A percentile compares a stretch with the other conserved stretches of the same genome.
Conservation (phyloP, 2,329 filamentous ascomycete species). For the Fusarium scirpi region DNA sequence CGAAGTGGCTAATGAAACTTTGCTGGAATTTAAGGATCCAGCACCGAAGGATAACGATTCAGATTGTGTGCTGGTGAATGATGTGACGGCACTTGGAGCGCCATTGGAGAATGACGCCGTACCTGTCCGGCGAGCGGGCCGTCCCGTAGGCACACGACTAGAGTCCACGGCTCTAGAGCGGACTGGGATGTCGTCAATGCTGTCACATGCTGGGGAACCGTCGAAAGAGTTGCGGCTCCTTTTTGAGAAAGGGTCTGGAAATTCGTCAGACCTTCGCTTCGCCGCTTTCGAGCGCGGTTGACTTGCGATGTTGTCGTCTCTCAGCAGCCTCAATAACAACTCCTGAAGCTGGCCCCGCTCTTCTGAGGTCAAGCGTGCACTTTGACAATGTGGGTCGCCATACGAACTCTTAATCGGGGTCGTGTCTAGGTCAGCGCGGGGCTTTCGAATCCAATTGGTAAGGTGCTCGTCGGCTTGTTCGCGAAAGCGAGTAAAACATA, state of each 20-base stretch:
- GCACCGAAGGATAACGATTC: conserved; percentile 28
- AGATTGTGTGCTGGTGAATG: conserved; percentile 25
- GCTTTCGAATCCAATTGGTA: conserved; percentile 36
- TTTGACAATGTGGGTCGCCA: conserved; percentile 41
- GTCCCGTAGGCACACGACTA: conserved; percentile 21
- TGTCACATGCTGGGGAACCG: conserved; percentile 3
- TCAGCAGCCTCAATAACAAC: conserved; percentile 39
- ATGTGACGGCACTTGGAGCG: neutral
- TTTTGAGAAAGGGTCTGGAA: conserved; percentile 32
- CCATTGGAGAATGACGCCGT: conserved; percentile 27
- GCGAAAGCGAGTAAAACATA: conserved; percentile 43
- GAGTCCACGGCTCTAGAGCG: conserved; percentile 30
- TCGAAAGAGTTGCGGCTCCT: conserved; percentile 31
- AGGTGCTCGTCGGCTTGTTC: conserved; percentile 36
- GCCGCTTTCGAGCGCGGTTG: conserved; percentile 14
- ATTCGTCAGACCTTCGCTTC: conserved; percentile 45
- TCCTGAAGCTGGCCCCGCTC: conserved; percentile 45
- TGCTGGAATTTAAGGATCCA: conserved; percentile 51
- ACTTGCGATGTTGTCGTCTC: conserved; percentile 22
- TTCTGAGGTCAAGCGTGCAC: conserved; percentile 25
- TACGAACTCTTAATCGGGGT: conserved; percentile 22
- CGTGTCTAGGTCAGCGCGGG: conserved; percentile 39
- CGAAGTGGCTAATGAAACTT: conserved; percentile 47
- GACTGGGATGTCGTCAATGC: conserved; percentile 41
- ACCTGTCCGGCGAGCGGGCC: conserved; percentile 29